Evolutionary conservation across 352 stramenopile genomes (phyloP).

Genomic region (Peronospora tabacina): DNA sequence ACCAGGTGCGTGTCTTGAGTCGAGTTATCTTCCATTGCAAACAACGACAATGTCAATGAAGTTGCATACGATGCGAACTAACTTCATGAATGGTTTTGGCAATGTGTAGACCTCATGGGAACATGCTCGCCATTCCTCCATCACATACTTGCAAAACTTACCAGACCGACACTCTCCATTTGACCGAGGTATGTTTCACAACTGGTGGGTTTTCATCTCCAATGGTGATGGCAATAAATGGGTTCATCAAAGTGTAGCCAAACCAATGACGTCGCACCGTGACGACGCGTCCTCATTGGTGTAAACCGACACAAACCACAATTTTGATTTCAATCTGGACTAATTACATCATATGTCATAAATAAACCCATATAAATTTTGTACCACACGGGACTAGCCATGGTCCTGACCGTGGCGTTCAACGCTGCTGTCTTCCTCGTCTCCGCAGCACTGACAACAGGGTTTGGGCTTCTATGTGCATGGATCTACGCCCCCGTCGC

Average conservation of each 20-base stretch:
- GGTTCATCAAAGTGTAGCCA: constrained; percentile 37
- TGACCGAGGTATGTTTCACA: constrained; percentile 44
- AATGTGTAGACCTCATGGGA: constrained; percentile 57
- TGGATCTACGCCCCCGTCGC: constrained; percentile 56
- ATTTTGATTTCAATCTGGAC: constrained; percentile 9
- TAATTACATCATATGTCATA: constrained; percentile 16
- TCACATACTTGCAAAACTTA: constrained; percentile 66
- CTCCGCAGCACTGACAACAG: constrained; percentile 21
- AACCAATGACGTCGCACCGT: constrained; percentile 17
- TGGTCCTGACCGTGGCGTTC: constrained; percentile 14
- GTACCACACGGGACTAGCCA: background rate
- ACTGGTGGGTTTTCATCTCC: constrained; percentile 53
- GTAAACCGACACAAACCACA: constrained; percentile 9
- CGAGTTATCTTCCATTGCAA: background rate
- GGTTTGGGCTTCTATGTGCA: constrained; percentile 30
- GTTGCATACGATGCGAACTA: background rate
- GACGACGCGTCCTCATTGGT: constrained; percentile 18
- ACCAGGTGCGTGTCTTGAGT: constrained; percentile 24
- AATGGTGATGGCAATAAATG: constrained; percentile 50
- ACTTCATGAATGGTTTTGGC: background rate
- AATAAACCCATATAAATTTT: constrained; percentile 1
- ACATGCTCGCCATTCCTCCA: constrained; percentile 49
- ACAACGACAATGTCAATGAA: background rate
- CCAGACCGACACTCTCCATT: constrained; percentile 57
- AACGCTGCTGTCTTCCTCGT: constrained; percentile 16